Conservation (phyloP, 805 yeast genomes). For the Yarrowia keelungensis region DNA sequence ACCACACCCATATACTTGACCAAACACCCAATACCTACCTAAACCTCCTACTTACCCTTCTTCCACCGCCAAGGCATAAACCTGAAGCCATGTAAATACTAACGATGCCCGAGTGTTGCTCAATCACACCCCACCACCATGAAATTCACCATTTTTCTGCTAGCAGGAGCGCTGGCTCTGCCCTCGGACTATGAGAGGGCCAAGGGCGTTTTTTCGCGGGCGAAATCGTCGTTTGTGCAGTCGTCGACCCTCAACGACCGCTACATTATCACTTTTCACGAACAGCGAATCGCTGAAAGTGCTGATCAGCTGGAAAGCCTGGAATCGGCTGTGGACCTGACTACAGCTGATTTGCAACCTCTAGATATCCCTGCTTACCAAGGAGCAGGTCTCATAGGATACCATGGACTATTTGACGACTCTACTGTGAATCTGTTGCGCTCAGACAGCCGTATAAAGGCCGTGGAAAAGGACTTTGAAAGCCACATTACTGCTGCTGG, state of each 20-base stretch:
- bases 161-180: constrained; percentile 28
- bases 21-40: not conserved
- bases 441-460: constrained; percentile 5
- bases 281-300: not conserved
- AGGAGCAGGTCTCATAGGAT: constrained; percentile 40
- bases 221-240: constrained; percentile 24
- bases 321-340: constrained; percentile 11
- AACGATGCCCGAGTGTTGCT: not conserved
- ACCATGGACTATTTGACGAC: constrained; percentile 25
- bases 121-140: not conserved
- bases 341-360: constrained; percentile 16
- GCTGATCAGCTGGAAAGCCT: constrained; percentile 24
- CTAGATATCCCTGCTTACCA: constrained; percentile 33
- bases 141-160: constrained; percentile 5
- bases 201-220: constrained; percentile 11
- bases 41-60: not conserved
- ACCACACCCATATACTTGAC: not conserved
- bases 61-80: not conserved
- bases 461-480: constrained; percentile 13
- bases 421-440: constrained; percentile 1
- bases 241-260: constrained; percentile 8
- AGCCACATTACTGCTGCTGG: not conserved
- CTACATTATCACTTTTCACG: constrained; percentile 29
- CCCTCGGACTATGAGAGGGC: constrained; percentile 34
- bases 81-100: not conserved